Evolutionary conservation across 1,139 yeast genomes (phyloP).

Genomic region (Protomyces inouyei): DNA sequence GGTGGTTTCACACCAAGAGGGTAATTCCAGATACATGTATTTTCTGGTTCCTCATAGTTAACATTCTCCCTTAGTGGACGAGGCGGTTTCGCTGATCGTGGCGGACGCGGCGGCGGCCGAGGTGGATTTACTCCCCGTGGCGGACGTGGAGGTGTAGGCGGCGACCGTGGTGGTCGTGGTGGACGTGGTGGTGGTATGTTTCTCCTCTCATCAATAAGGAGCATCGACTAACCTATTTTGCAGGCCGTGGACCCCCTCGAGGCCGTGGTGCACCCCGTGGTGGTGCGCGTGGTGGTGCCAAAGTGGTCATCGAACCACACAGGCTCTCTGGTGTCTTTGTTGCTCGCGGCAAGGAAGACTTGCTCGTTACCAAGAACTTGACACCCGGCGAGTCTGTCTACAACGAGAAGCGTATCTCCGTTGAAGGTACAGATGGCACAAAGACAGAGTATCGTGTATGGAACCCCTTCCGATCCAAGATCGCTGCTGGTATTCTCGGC

Average conservation of each 20-base stretch:
- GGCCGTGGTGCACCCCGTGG: conserved; percentile 54
- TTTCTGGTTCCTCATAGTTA: conserved; percentile 32
- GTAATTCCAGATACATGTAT: conserved; percentile 27
- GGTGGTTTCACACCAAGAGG: conserved; percentile 31
- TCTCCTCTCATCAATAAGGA: too few species aligned
- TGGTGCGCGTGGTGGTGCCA: conserved; percentile 82
- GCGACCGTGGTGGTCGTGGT: conserved; percentile 27
- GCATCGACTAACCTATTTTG: conserved; percentile 14
- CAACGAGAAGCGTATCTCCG: conserved; percentile 93
- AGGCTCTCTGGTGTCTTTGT: conserved; percentile 91
- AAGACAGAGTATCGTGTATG: conserved; percentile 98
- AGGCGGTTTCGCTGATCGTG: conserved; percentile 30
- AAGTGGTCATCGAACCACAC: conserved; percentile 96
- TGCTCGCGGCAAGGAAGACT: conserved; percentile 99
- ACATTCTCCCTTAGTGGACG: conserved; percentile 25
- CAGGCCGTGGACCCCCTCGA: conserved; percentile 34
- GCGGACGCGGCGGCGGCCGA: conserved; percentile 44
- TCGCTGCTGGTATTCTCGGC: conserved; percentile 99
- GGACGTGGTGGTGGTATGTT: conserved; percentile 25
- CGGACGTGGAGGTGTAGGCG: conserved; percentile 37
- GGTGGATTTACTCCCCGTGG: conserved; percentile 55
- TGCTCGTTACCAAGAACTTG: conserved; percentile 89
- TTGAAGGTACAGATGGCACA: conserved; percentile 85
- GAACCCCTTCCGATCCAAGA: conserved; percentile 99
- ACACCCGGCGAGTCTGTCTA: conserved; percentile 97